Base-by-base conservation (phyloP, 2,329 filamentous ascomycete genomes). In the Phyllosticta paracitricarpa region DNA sequence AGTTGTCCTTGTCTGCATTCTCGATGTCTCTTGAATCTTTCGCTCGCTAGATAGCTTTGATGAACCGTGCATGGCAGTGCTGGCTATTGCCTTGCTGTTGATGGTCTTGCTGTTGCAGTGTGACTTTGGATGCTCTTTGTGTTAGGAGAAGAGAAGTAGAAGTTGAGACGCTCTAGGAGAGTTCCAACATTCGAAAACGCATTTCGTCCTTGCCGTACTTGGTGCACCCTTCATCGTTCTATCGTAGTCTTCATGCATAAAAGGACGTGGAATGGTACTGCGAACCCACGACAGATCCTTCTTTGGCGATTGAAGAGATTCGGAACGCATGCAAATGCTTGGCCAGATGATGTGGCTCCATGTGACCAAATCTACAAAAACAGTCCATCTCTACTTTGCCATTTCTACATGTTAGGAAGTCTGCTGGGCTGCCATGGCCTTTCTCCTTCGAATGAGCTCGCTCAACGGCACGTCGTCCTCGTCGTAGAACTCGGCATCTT, bases 401-500 rank as follows among this genome's bases (percentile, higher is more conserved):
- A 30, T 8, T 24, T 10, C n/a, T 26, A n/a, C 25, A 35, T 30
- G 9, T 53, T 26, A 12, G n/a, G 9, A 28, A 25, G 33, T 22
- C 17, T 40, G 25, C 33, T n/a, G 17, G 4, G 9, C 40, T 14
- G 19, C 53, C 1, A 40, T 22, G 1, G 59, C 33, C n/a, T 57
- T 57, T 19, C n/a, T 61, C 22, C 59, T 77, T 56, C 83, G 76
- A 54, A 91, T 73, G 14, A 93, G 67, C 69, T 90, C 85, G 3
- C 82, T 84, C 51, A 93, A 74, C 0, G 89, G 89, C 14, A 93
- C 85, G 63, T 87, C 84, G 48, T 82, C 79, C 64, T 85, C 84
- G 65, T 84, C 79, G 28, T 84, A 83, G 55, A 86, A 86, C 64
- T 91, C 87, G 0, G 81, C 82, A 14, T 89, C 87, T 68, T 91